Conservation (phyloP, 2,329 filamentous ascomycete genomes). For the Camillea tinctor region DNA sequence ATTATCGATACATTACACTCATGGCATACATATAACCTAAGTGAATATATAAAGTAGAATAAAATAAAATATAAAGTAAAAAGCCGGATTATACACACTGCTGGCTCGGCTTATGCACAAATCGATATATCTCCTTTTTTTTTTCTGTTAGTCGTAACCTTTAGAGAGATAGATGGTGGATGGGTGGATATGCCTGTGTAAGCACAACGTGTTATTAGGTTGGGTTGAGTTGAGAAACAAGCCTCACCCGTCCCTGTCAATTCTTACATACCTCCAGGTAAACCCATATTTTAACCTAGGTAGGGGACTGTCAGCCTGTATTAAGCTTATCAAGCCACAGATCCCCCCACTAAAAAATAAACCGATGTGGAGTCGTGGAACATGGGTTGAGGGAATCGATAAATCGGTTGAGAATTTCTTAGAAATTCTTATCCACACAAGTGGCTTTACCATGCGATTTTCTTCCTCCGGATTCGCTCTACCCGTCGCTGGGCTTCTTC, state of each 20-base stretch:
- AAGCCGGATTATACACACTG: neutral
- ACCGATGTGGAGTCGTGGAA: too few species aligned
- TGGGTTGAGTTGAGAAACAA: neutral
- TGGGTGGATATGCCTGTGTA: neutral
- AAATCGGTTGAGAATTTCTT: neutral
- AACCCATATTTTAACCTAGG: too few species aligned
- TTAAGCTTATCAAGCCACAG: neutral
- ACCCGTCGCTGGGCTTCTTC: neutral
- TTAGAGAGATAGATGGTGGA: neutral
- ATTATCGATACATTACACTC: too few species aligned
- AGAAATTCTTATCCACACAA: too few species aligned
- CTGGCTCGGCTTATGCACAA: too few species aligned
- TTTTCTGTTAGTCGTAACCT: neutral
- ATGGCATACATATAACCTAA: too few species aligned
- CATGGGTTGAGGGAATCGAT: neutral
- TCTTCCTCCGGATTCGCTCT: neutral
- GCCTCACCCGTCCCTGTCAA: neutral
- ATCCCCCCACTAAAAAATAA: neutral
- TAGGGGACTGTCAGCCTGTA: too few species aligned
- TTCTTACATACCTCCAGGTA: neutral
- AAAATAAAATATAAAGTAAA: neutral
- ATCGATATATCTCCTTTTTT: too few species aligned
- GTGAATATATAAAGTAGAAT: too few species aligned
- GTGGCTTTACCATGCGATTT: neutral
- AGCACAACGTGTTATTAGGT: neutral